Conservation (phyloP, 306 rosid genomes). For the Potentilla sterilis region DNA sequence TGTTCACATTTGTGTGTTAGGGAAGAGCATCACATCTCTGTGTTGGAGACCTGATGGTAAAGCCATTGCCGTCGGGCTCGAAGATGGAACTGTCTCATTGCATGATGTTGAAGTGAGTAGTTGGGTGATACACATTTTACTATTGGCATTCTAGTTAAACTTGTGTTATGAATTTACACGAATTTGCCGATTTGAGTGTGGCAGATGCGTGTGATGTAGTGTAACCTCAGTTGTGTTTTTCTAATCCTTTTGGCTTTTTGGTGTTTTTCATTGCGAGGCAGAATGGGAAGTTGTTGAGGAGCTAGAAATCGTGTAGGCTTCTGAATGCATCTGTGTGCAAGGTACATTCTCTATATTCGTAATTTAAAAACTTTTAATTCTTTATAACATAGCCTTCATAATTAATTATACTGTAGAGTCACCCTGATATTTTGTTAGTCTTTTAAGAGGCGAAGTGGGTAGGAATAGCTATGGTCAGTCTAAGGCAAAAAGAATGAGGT, state of each 20-base stretch:
- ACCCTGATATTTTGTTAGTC: not conserved
- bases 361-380: not conserved
- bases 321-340: conserved; percentile 64
- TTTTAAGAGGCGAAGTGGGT: conserved; percentile 1
- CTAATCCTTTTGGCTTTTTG: conserved; percentile 20
- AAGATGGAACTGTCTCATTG: conserved; percentile 82
- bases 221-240: conserved; percentile 1
- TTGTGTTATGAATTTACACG: not conserved
- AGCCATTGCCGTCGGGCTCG: conserved; percentile 83
- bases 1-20: conserved; percentile 32
- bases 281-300: conserved; percentile 84
- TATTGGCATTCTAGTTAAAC: conserved; percentile 5
- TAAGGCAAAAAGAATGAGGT: not conserved
- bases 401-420: not conserved
- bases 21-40: conserved; percentile 61
- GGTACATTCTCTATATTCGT: conserved; percentile 43
- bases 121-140: not conserved
- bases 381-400: not conserved
- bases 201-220: not conserved
- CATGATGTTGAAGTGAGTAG: conserved; percentile 94
- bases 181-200: not conserved
- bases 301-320: conserved; percentile 65
- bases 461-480: not conserved
- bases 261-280: conserved; percentile 36
- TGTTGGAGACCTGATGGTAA: conserved; percentile 98